phyloP scores from a whole-genome alignment of 2,329 filamentous ascomycete species.

The Coniella vitis region DNA sequence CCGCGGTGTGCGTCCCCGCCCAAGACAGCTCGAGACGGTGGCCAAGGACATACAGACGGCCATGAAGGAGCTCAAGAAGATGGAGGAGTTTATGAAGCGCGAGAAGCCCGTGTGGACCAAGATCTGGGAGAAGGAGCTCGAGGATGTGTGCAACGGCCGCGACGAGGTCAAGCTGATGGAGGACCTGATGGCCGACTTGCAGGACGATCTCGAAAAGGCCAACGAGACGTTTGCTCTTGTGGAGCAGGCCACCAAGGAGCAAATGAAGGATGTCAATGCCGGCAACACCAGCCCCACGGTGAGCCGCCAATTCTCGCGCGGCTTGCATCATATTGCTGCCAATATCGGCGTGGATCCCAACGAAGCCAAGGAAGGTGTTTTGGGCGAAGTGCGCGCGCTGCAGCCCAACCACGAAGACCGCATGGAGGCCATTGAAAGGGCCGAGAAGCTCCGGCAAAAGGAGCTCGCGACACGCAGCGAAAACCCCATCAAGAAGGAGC shows the following conservation, averaged over 20 bases:
- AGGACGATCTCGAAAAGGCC: constrained; percentile 93
- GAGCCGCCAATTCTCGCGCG: constrained; percentile 45
- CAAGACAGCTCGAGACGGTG: constrained; percentile 81
- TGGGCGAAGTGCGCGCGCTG: constrained; percentile 87
- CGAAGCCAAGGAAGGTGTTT: constrained; percentile 81
- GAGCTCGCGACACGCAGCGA: constrained; percentile 74
- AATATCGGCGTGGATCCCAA: constrained; percentile 54
- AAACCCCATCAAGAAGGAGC: constrained; percentile 75
- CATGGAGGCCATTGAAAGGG: constrained; percentile 93
- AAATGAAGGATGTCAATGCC: constrained; percentile 67
- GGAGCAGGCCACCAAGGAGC: constrained; percentile 96
- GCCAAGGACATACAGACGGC: constrained; percentile 80
- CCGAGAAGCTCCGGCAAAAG: constrained; percentile 82
- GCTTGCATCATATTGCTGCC: constrained; percentile 46
- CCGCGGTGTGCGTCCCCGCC: constrained; percentile 83
- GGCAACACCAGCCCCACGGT: constrained; percentile 41
- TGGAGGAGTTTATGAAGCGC: constrained; percentile 83
- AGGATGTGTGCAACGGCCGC: constrained; percentile 90
- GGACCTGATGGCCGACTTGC: constrained; percentile 83
- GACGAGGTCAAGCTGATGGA: constrained; percentile 95
- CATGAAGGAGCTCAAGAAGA: constrained; percentile 81
- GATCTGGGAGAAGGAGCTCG: constrained; percentile 97
- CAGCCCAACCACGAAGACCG: constrained; percentile 91
- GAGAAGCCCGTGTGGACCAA: constrained; percentile 98
- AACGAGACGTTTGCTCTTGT: constrained; percentile 89